Conservation (phyloP, 148 eudicot genomes). For the Nepenthes gracilis region DNA sequence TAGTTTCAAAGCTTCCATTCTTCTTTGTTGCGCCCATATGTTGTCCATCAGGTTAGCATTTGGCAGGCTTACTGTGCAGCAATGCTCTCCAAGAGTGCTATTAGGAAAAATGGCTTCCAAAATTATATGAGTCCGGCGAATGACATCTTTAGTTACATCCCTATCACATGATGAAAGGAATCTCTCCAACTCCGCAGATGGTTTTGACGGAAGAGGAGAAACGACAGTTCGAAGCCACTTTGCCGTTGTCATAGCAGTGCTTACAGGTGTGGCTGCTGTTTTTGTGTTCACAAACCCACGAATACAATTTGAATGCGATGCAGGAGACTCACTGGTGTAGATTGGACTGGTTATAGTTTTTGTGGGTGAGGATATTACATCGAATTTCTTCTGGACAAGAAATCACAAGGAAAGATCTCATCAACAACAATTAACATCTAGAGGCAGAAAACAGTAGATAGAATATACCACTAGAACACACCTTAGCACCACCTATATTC, state of each 20-base stretch:
- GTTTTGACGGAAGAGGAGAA: constrained; percentile 75
- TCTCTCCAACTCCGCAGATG: constrained; percentile 62
- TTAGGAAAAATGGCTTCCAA: constrained; percentile 94
- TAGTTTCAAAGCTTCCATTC: constrained; percentile 69
- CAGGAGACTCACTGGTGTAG: constrained; percentile 69
- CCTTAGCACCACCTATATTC: constrained; percentile 60
- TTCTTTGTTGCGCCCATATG: constrained; percentile 91
- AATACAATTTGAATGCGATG: constrained; percentile 25
- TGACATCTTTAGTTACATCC: constrained; percentile 54
- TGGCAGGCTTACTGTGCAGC: constrained; percentile 42
- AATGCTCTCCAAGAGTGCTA: constrained; percentile 55
- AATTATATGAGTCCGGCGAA: constrained; percentile 73
- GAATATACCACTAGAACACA: constrained; percentile 10
- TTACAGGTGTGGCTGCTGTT: constrained; percentile 74
- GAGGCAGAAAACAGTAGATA: not conserved
- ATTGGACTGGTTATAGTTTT: constrained; percentile 67
- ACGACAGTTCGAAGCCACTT: constrained; percentile 84
- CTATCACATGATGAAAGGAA: constrained; percentile 65
- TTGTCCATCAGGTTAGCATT: constrained; percentile 78
- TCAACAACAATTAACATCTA: not conserved
- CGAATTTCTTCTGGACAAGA: constrained; percentile 47
- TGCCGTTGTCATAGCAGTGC: constrained; percentile 98
- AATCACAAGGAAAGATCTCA: constrained; percentile 1
- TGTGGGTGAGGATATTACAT: constrained; percentile 62
- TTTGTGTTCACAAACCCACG: constrained; percentile 22